Base-by-base conservation (phyloP, 2,329 filamentous ascomycete genomes). In the Cryphonectria nitschkei region DNA sequence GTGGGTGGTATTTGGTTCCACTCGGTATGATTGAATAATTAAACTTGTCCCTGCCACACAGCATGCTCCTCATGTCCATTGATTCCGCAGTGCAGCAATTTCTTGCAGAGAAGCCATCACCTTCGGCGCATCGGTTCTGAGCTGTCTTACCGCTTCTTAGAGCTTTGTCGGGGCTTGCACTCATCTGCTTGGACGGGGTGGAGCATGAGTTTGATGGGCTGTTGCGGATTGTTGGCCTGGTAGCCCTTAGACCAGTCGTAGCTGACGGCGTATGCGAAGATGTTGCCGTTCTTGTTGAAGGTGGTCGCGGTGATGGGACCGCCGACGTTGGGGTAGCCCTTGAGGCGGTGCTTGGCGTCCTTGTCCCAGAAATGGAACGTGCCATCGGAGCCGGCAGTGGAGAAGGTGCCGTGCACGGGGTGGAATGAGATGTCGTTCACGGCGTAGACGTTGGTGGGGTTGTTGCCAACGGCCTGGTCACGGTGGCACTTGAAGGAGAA, bases 401-500 rank as follows among this genome's bases (percentile, higher is more conserved):
- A 97, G 84, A 99, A 99, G n/a, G 96, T 99, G 78, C 96, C 96
- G 81, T 98, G 95, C 16, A 93, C 87, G 1, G 96, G 96, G 83
- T 99, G 96, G 89, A 98, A 98, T 34, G 93, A 97, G 81, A 99
- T 99, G 76, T 94, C 92, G 83, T 99, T 99, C 79, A 99, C 94
- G 1, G 94, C 91, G 85, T 95, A 96, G 76, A 98, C 96, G 78
- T 95, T 96, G 76, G 93, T 93, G 74, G 92, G 84, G 81, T 94
- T 95, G 77, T 88, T 89, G 4, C 54, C 54, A 70, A 89, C 83
- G 1, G 92, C 89, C 6, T 89, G 88, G 77, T 97, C 93, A 71
- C 96, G 94, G 81, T 99, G 96, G 82, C 96, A 99, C 83, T 98
- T 98, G 90, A 99, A 99, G 58, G 94, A 97, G 86, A 99, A 99